Conservation (phyloP, 805 yeast genomes). For the Nakazawaea molendinolei region DNA sequence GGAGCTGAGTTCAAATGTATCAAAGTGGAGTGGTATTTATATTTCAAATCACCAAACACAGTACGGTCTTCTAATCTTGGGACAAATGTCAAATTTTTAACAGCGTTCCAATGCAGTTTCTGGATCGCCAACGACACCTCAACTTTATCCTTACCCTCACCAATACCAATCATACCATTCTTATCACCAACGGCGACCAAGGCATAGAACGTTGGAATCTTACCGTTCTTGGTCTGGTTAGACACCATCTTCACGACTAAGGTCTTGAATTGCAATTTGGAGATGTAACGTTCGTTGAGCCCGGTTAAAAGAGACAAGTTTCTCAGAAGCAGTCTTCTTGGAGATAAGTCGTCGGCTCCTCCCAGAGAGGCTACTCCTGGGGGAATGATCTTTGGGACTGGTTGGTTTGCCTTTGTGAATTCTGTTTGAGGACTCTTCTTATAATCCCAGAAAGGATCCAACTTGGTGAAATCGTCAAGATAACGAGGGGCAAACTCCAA, state of each 20-base stretch:
- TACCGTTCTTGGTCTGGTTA: slow-evolving; percentile 90
- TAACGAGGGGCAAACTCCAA: slow-evolving; percentile 64
- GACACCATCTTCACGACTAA: slow-evolving; percentile 74
- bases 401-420: slow-evolving; percentile 13
- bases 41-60: slow-evolving; percentile 73
- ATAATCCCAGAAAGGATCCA: slow-evolving; percentile 74
- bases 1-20: slow-evolving; percentile 81
- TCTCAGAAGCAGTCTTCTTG: slow-evolving; percentile 30
- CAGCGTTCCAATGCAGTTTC: slow-evolving; percentile 92
- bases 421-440: slow-evolving; percentile 19
- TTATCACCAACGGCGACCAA: slow-evolving; percentile 88
- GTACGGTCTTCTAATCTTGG: slow-evolving; percentile 92
- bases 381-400: slow-evolving; percentile 12
- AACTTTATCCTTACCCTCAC: slow-evolving; percentile 86
- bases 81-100: slow-evolving; percentile 71
- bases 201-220: slow-evolving; percentile 74
- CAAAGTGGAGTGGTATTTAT: slow-evolving; percentile 82
- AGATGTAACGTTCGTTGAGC: slow-evolving; percentile 53
- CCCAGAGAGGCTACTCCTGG: slow-evolving; percentile 10
- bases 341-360: slow-evolving; percentile 1
- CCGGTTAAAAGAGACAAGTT: slow-evolving; percentile 62
- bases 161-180: slow-evolving; percentile 90
- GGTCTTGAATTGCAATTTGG: slow-evolving; percentile 56
- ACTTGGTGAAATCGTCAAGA: slow-evolving; percentile 60
- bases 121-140: slow-evolving; percentile 68